These are phyloP conservation scores for Ilex aquifolium DNA, from an alignment of 257 asterid species.

Conservation along the genomic window DNA sequence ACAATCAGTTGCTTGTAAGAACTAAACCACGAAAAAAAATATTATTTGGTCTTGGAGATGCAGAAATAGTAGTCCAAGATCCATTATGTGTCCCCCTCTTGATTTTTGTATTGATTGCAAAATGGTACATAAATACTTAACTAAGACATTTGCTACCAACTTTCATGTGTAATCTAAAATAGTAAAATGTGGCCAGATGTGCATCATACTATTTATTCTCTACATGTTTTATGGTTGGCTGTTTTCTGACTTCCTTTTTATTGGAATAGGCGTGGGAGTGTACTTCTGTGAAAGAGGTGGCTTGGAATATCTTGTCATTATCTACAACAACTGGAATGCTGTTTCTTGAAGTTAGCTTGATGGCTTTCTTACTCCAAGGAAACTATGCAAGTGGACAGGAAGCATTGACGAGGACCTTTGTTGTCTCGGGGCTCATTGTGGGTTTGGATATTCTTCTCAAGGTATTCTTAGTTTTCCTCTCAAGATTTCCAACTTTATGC, in stretches of 20 bases:
- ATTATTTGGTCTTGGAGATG: no score
- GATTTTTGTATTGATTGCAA: no score
- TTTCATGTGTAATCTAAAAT: neutral
- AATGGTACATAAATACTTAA: no score
- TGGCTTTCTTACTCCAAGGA: conserved; percentile 42
- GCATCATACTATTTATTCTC: neutral
- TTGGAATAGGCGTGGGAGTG: conserved; percentile 37
- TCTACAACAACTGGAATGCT: conserved; percentile 37
- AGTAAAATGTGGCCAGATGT: neutral
- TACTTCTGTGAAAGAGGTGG: conserved; percentile 26
- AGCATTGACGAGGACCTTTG: conserved; percentile 36
- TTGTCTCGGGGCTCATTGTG: conserved; percentile 32
- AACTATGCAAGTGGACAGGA: conserved; percentile 41
- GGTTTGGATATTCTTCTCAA: conserved; percentile 36
- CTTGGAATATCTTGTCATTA: conserved; percentile 35
- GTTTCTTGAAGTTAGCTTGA: conserved; percentile 46
- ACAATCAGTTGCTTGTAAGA: no score
- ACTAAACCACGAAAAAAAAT: no score
- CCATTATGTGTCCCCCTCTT: no score
- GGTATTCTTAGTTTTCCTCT: conserved; percentile 14
- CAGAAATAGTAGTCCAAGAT: no score
- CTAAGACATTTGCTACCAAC: no score
- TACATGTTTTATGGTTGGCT: neutral
- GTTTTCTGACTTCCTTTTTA: neutral
- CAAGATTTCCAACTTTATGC: neutral